phyloP scores from a whole-genome alignment of 2,329 filamentous ascomycete genomes.

The Drechslerella coelobrocha region DNA sequence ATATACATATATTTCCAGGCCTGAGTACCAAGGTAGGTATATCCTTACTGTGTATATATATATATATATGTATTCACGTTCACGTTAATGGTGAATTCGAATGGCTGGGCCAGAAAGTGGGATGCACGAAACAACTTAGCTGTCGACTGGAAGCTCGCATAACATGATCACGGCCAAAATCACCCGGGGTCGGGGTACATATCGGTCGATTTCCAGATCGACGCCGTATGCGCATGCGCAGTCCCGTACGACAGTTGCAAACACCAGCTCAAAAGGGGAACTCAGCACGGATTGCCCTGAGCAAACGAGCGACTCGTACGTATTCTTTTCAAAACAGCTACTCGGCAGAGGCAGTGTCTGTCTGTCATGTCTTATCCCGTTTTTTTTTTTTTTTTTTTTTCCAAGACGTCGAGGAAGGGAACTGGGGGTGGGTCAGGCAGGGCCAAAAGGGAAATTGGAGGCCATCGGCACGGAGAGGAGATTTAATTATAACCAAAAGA shows the following conservation, averaged over 20 bases:
- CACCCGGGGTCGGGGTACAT: conserved; percentile 41
- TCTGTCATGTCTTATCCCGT: conserved; percentile 46
- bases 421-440: background rate
- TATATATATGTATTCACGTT: no score
- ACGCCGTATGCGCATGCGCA: background rate
- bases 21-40: no score
- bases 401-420: no score
- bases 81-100: no score
- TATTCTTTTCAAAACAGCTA: background rate
- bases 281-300: background rate
- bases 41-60: no score
- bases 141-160: no score
- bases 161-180: conserved; percentile 38
- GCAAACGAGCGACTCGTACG: conserved; percentile 2
- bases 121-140: no score
- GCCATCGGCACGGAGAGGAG: conserved; percentile 25
- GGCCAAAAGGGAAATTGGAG: conserved; percentile 45
- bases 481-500: conserved; percentile 19
- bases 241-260: no score
- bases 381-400: no score
- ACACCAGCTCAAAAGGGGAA: background rate
- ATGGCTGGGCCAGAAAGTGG: no score
- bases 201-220: conserved; percentile 4
- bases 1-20: no score
- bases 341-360: conserved; percentile 5